Base-by-base conservation (phyloP, 345 rosid genomes). In the Populus deltoides region DNA sequence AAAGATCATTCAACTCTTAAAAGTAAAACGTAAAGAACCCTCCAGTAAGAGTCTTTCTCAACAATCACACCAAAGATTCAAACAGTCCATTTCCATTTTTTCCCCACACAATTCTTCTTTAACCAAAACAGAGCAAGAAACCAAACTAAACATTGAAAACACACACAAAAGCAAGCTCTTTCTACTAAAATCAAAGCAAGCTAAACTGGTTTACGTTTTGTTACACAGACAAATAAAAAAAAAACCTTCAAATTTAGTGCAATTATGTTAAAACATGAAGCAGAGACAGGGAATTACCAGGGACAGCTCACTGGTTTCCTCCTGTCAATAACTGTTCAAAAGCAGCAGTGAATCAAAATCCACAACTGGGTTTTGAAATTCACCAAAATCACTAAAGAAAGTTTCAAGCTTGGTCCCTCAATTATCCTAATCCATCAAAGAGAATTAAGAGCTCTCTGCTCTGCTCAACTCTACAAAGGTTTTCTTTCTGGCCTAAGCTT, bases 271-370 rank as follows among this genome's bases (percentile, higher is more conserved):
- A 77, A 53, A 7, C 1, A 81, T 53, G 66, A 53, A 82, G 77
- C 35, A 62, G 79, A 78, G 38, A 57, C 47, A 74, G 68, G 59
- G 70, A 82, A 80, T 83, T 83, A 89, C 92, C 90, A 61, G 80
- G 68, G 15, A 73, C 49, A 79, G 79, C 49, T 69, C 75, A 75
- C 53, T 5, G 65, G 72, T 61, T 78, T n/a, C 76, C 73, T 70
- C 75, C 75, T 51, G 57, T 68, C 71, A 74, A 74, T 70, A 70
- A 53, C 73, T 24, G 79, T 68, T 36, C 45, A 77, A 80, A 68
- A 31, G 29, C 53, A 75, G 76, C 75, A 83, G 75, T 51, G 57
- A 75, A 74, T 66, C 27, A 5, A 74, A 83, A 81, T 77, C 68
- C 75, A 85, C 73, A 73, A 49, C 39, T 73, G 87, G 86, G 86